Percentiles rank a stretch among this genome's conserved stretches.
Evolutionary conservation across 1,139 yeast genomes (phyloP).

Genomic region (Neolecta irregularis): DNA sequence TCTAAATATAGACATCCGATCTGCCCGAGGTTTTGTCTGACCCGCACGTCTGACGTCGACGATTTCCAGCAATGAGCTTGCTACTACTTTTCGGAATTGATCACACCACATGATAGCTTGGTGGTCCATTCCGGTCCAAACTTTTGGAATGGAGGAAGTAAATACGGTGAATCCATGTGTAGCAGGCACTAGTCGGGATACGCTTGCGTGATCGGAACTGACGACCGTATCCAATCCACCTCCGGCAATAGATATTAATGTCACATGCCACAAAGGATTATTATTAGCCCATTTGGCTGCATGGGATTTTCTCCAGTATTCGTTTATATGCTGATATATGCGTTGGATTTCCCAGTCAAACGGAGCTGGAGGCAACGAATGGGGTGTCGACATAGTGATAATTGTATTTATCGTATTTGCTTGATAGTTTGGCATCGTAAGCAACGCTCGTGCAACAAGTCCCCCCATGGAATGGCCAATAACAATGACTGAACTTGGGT

Average conservation of each 20-base stretch:
- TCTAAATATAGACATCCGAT: slow-evolving; percentile 46
- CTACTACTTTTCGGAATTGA: slow-evolving; percentile 55
- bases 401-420: slow-evolving; percentile 67
- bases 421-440: slow-evolving; percentile 60
- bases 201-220: slow-evolving; percentile 84
- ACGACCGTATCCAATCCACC: slow-evolving; percentile 65
- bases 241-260: slow-evolving; percentile 66
- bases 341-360: slow-evolving; percentile 77
- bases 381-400: slow-evolving; percentile 82
- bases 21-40: slow-evolving; percentile 32
- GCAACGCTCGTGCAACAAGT: slow-evolving; percentile 67
- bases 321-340: slow-evolving; percentile 58
- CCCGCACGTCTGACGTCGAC: slow-evolving; percentile 21
- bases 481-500: slow-evolving; percentile 59
- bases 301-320: slow-evolving; percentile 62
- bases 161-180: slow-evolving; percentile 69
- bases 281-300: slow-evolving; percentile 17
- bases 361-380: slow-evolving; percentile 84
- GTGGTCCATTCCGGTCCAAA: slow-evolving; percentile 93
- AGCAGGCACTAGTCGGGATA: slow-evolving; percentile 57
- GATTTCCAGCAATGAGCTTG: slow-evolving; percentile 43
- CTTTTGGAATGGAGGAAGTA: slow-evolving; percentile 74
- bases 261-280: slow-evolving; percentile 23
- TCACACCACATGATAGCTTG: slow-evolving; percentile 95
- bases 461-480: slow-evolving; percentile 98